A percentile compares a stretch with the other conserved stretches of the same genome.
Evolutionary conservation across 768 basidiomycete genomes (phyloP).

Genomic region (Infundibulicybe gibba): DNA sequence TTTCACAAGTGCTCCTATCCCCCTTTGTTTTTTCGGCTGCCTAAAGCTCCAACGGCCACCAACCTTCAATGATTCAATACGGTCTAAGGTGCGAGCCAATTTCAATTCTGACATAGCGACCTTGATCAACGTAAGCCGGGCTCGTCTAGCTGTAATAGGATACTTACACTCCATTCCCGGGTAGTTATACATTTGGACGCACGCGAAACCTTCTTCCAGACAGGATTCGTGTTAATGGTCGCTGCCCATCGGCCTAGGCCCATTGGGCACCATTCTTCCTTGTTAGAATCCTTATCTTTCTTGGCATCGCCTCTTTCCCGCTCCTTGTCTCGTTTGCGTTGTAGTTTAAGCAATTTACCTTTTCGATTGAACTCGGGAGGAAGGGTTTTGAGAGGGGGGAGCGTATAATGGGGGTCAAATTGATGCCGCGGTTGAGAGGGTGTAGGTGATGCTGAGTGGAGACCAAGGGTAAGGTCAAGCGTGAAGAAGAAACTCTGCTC

Average conservation of each 20-base stretch:
- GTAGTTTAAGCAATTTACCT: conserved; percentile 24
- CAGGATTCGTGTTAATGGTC: conserved; percentile 71
- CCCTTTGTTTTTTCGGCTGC: conserved; percentile 92
- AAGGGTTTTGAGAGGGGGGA: conserved; percentile 52
- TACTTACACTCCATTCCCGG: conserved; percentile 79
- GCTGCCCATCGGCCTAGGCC: conserved; percentile 74
- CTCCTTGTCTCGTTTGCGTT: conserved; percentile 43
- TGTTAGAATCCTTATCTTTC: conserved; percentile 32
- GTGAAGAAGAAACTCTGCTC: background rate
- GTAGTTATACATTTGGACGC: conserved; percentile 78
- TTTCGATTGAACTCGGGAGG: conserved; percentile 50
- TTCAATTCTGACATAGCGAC: conserved; percentile 78
- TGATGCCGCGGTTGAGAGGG: conserved; percentile 28
- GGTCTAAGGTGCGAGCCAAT: conserved; percentile 75
- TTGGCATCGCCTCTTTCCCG: conserved; percentile 37
- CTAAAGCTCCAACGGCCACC: conserved; percentile 86
- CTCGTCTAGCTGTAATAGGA: background rate
- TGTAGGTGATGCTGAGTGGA: conserved; percentile 7
- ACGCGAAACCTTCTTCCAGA: conserved; percentile 64
- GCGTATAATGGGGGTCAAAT: conserved; percentile 43
- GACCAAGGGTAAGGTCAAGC: background rate
- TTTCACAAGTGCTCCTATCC: conserved; percentile 69
- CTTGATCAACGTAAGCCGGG: conserved; percentile 28
- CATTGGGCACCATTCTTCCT: conserved; percentile 62
- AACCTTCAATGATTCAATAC: conserved; percentile 80